phyloP scores from a whole-genome alignment of 1,284 basidiomycete species.

The Xerocomus minutiporus region DNA sequence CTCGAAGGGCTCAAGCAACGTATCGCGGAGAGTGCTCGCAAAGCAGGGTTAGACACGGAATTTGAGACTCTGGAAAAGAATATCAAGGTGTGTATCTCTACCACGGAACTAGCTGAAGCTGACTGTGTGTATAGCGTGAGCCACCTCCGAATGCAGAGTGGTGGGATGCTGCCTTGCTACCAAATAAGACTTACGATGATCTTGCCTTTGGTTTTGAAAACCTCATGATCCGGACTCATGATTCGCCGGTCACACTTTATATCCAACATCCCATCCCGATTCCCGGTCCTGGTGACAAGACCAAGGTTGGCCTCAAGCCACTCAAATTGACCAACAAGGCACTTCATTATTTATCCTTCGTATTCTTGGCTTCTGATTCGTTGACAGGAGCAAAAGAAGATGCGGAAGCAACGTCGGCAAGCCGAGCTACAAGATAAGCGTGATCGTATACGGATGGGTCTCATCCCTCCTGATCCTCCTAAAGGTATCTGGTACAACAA shows the following conservation, averaged over 20 bases:
- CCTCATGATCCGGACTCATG: slow-evolving; percentile 58
- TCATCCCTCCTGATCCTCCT: slow-evolving; percentile 91
- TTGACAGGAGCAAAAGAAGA: slow-evolving; percentile 89
- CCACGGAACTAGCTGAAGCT: not conserved
- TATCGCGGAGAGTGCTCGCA: slow-evolving; percentile 87
- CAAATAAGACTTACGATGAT: slow-evolving; percentile 76
- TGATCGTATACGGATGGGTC: slow-evolving; percentile 93
- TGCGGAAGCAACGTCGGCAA: slow-evolving; percentile 84
- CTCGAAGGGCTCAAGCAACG: slow-evolving; percentile 89
- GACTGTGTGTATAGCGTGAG: slow-evolving; percentile 49
- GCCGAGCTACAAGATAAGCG: slow-evolving; percentile 93
- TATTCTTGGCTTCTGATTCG: slow-evolving; percentile 6
- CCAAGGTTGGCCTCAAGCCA: slow-evolving; percentile 70
- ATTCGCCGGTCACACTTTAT: slow-evolving; percentile 85
- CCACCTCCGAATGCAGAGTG: slow-evolving; percentile 90
- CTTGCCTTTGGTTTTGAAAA: slow-evolving; percentile 52
- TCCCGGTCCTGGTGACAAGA: slow-evolving; percentile 84
- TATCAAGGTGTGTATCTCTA: slow-evolving; percentile 58
- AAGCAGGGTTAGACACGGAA: slow-evolving; percentile 90
- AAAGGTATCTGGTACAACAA: slow-evolving; percentile 57
- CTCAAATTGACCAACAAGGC: slow-evolving; percentile 88
- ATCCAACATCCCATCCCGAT: slow-evolving; percentile 98
- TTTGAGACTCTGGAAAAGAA: slow-evolving; percentile 87
- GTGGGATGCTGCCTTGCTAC: slow-evolving; percentile 94
- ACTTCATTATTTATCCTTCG: slow-evolving; percentile 5